Evolutionary conservation across 192 early-diverging fungal genomes (phyloP).

Genomic region (Physocladia obscura): DNA sequence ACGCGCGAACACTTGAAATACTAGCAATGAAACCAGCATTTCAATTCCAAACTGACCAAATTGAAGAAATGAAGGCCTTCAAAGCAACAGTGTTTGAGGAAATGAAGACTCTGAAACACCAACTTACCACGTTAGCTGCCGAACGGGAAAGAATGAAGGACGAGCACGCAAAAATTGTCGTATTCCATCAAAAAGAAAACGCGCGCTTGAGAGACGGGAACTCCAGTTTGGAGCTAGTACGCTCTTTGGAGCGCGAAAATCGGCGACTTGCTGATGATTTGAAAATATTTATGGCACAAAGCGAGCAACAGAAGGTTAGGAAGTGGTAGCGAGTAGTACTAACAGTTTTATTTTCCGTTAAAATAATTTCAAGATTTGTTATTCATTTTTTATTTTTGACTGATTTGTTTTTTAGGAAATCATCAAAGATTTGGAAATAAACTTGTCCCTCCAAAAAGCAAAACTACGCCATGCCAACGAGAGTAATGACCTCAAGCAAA

Average conservation of each 20-base stretch:
- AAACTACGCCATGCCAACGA: conserved; percentile 18
- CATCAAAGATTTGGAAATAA: conserved; percentile 12
- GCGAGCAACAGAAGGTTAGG: conserved; percentile 10
- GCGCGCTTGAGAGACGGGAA: not conserved
- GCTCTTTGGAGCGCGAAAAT: conserved; percentile 12
- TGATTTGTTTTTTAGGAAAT: not conserved
- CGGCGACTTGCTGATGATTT: conserved; percentile 19
- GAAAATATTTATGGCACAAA: not conserved
- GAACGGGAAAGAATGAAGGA: conserved; percentile 16
- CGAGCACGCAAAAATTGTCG: conserved; percentile 11
- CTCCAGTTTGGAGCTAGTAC: not conserved
- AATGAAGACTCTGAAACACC: conserved; percentile 4
- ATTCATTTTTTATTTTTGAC: no score
- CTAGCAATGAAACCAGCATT: not conserved
- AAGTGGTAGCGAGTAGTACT: no score
- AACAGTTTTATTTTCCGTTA: no score
- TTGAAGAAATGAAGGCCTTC: not conserved
- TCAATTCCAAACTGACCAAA: not conserved
- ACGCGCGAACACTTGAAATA: conserved; percentile 7
- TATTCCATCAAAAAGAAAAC: conserved; percentile 21
- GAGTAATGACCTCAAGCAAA: conserved; percentile 23
- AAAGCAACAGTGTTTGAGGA: conserved; percentile 21
- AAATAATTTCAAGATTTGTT: no score
- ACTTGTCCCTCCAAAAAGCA: not conserved
- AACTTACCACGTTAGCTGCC: not conserved